Evolutionary conservation across 163 green algal species (phyloP).

Genomic region (Scenedesmus sp.): DNA sequence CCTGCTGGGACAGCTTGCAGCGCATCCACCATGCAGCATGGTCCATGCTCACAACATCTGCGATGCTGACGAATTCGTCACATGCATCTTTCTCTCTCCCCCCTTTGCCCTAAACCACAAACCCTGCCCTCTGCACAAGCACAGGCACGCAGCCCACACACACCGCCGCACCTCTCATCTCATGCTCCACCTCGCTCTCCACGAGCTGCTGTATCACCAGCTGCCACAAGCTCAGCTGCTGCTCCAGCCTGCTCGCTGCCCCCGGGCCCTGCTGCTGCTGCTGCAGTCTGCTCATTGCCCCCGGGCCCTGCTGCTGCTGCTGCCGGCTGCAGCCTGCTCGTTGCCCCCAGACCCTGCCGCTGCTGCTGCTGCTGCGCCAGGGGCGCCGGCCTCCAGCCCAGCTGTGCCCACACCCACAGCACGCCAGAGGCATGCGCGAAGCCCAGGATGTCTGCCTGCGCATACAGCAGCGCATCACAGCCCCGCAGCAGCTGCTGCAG

Average conservation of each 20-base stretch:
- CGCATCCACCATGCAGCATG: too few species aligned
- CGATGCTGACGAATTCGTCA: too few species aligned
- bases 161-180: not conserved
- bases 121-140: too few species aligned
- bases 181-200: not conserved
- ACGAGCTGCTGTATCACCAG: not conserved
- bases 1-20: too few species aligned
- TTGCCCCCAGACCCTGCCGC: too few species aligned
- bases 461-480: slow-evolving; percentile 12
- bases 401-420: slow-evolving; percentile 39
- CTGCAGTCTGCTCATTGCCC: not conserved
- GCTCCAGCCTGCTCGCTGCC: not conserved
- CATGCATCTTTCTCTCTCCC: too few species aligned
- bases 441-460: not conserved
- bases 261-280: not conserved
- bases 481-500: slow-evolving; percentile 22
- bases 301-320: too few species aligned
- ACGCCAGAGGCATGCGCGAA: slow-evolving; percentile 46
- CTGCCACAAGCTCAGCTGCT: not conserved
- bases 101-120: too few species aligned
- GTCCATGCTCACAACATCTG: too few species aligned
- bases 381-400: not conserved
- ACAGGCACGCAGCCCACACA: too few species aligned
- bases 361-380: not conserved
- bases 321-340: too few species aligned